phyloP scores from a whole-genome alignment of 805 yeast genomes.

The Huiozyma naganishii region DNA sequence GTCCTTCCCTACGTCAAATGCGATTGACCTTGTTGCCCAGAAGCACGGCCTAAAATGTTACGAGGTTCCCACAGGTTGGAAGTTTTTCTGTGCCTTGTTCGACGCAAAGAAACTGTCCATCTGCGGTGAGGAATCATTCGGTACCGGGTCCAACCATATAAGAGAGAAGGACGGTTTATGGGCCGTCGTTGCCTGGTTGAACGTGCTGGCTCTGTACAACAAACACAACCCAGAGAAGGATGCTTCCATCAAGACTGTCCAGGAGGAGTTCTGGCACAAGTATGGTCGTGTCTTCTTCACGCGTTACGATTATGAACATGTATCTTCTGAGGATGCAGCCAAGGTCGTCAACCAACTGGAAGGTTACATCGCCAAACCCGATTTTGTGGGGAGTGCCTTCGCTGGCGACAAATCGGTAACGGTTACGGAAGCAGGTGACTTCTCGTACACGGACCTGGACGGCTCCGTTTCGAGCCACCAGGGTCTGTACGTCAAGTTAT shows the following conservation, averaged over 20 bases:
- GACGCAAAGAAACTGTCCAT: conserved; percentile 89
- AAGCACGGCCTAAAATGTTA: conserved; percentile 62
- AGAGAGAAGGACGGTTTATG: conserved; percentile 97
- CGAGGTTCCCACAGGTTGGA: conserved; percentile 99
- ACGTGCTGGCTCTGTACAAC: conserved; percentile 79
- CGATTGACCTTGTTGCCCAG: conserved; percentile 84
- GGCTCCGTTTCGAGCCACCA: conserved; percentile 83
- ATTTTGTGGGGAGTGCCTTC: conserved; percentile 43
- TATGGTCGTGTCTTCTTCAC: conserved; percentile 97
- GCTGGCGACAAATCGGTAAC: conserved; percentile 35
- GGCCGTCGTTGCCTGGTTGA: conserved; percentile 97
- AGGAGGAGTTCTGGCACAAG: conserved; percentile 74
- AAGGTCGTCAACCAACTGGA: conserved; percentile 49
- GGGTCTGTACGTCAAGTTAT: conserved; percentile 76
- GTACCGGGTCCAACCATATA: conserved; percentile 95
- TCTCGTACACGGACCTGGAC: conserved; percentile 86
- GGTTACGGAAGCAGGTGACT: conserved; percentile 74
- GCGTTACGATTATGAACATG: conserved; percentile 87
- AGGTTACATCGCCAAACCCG: conserved; percentile 28
- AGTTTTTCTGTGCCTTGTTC: conserved; percentile 89
- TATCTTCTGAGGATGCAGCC: conserved; percentile 62
- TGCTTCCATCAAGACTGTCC: conserved; percentile 70
- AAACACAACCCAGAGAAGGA: conserved; percentile 43
- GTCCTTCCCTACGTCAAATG: conserved; percentile 95
- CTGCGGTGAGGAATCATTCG: conserved; percentile 97